Percentiles rank a stretch among this genome's conserved stretches.
Evolutionary conservation across 2,329 filamentous ascomycete species (phyloP).

Genomic region (Aspergillus versicolor): DNA sequence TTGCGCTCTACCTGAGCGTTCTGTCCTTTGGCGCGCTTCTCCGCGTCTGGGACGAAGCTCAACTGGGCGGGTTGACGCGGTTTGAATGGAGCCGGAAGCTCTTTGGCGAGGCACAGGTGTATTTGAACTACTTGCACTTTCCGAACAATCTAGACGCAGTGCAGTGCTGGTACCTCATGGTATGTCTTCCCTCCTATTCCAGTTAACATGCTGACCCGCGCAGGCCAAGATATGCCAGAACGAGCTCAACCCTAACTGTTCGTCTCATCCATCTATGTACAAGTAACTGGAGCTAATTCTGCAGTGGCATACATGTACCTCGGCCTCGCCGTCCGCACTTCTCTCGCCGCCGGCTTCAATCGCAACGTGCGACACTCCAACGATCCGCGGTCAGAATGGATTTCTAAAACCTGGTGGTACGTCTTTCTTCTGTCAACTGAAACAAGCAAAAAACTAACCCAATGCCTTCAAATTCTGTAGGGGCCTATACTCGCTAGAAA

Average conservation of each 20-base stretch:
- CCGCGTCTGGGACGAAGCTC: constrained; percentile 45
- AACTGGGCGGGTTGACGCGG: constrained; percentile 44
- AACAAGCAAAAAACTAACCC: background rate
- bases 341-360: constrained; percentile 51
- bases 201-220: background rate
- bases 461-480: constrained; percentile 17
- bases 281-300: background rate
- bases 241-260: constrained; percentile 49
- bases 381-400: constrained; percentile 37
- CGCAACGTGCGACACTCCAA: constrained; percentile 38
- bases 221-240: constrained; percentile 52
- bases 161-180: constrained; percentile 50
- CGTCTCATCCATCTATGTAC: background rate
- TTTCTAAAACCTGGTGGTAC: constrained; percentile 50
- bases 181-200: constrained; percentile 12
- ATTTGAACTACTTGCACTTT: constrained; percentile 42
- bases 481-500: constrained; percentile 48
- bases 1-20: constrained; percentile 49
- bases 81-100: constrained; percentile 50
- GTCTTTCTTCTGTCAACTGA: constrained; percentile 8
- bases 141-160: constrained; percentile 50
- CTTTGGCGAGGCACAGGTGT: constrained; percentile 44
- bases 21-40: constrained; percentile 49
- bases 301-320: constrained; percentile 50
- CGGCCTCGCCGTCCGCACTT: constrained; percentile 49